Evolutionary conservation across 805 yeast species (phyloP).

Genomic region (Starmerella geochares): DNA sequence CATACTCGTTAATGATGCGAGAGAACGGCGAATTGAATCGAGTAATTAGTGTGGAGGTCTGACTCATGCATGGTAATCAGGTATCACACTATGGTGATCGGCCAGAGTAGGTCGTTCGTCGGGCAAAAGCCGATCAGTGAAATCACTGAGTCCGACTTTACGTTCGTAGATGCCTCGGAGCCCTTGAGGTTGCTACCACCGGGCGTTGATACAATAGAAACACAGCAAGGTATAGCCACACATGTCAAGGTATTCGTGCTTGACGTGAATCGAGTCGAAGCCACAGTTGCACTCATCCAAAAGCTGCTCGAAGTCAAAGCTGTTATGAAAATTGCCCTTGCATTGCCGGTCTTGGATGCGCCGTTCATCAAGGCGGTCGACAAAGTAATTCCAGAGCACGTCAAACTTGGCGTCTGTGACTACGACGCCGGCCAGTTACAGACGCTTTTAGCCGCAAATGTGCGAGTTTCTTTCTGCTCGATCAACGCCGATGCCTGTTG

Average conservation of each 20-base stretch:
- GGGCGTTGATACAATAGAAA: not conserved
- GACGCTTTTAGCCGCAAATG: not conserved
- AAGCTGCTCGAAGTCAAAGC: not conserved
- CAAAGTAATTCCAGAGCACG: slow-evolving; percentile 13
- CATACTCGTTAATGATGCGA: too few species aligned
- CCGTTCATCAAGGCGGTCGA: not conserved
- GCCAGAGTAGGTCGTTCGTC: not conserved
- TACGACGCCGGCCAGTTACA: slow-evolving; percentile 5
- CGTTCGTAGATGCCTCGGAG: not conserved
- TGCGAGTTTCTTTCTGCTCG: slow-evolving; percentile 25
- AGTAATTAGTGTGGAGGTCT: too few species aligned
- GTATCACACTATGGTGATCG: not conserved
- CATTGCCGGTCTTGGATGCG: not conserved
- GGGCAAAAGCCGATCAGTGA: slow-evolving; percentile 2
- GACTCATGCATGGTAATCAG: not conserved
- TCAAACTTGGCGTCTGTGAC: slow-evolving; percentile 10
- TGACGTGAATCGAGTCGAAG: not conserved
- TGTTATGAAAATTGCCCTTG: not conserved
- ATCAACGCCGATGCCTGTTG: slow-evolving; percentile 33
- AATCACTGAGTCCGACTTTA: not conserved
- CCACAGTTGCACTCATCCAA: not conserved
- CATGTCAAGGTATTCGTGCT: not conserved
- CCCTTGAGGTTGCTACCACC: not conserved
- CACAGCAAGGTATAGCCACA: not conserved
- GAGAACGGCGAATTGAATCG: too few species aligned